Conservation (phyloP, 1,284 basidiomycete species). For the Ceratobasidium theobromae region DNA sequence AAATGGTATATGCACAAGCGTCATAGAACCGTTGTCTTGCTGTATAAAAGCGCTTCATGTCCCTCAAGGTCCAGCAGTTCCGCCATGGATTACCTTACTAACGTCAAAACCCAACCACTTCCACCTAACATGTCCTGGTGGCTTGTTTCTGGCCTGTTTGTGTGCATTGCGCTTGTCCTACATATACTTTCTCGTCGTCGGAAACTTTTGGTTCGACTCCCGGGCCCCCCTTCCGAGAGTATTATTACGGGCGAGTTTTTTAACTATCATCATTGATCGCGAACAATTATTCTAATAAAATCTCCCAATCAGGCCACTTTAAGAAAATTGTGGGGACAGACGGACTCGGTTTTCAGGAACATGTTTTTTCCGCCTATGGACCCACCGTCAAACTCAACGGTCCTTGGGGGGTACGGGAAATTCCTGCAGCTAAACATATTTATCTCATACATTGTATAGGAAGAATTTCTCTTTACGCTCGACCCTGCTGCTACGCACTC, state of each 20-base stretch:
- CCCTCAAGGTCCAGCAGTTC: no score
- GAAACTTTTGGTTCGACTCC: not conserved
- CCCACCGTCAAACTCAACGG: slow-evolving; percentile 53
- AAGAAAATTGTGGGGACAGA: not conserved
- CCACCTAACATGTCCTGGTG: no score
- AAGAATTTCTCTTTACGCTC: slow-evolving; percentile 51
- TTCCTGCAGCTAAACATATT: not conserved
- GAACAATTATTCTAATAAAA: not conserved
- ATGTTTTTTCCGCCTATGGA: slow-evolving; percentile 50
- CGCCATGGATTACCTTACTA: no score
- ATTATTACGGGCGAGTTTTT: not conserved
- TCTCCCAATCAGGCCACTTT: not conserved
- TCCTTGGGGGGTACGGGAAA: slow-evolving; percentile 52
- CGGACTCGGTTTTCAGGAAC: slow-evolving; percentile 42
- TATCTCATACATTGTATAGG: slow-evolving; percentile 40
- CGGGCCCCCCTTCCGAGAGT: not conserved
- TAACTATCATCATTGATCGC: not conserved
- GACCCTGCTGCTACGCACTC: slow-evolving; percentile 52
- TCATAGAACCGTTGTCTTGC: no score
- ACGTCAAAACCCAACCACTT: no score
- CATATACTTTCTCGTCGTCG: not conserved
- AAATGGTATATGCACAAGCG: no score
- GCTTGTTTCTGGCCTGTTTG: not conserved
- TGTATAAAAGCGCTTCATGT: no score
- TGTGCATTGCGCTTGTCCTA: not conserved